Conservation (phyloP, 2,329 filamentous ascomycete genomes). For the Clarireedia paspali region DNA sequence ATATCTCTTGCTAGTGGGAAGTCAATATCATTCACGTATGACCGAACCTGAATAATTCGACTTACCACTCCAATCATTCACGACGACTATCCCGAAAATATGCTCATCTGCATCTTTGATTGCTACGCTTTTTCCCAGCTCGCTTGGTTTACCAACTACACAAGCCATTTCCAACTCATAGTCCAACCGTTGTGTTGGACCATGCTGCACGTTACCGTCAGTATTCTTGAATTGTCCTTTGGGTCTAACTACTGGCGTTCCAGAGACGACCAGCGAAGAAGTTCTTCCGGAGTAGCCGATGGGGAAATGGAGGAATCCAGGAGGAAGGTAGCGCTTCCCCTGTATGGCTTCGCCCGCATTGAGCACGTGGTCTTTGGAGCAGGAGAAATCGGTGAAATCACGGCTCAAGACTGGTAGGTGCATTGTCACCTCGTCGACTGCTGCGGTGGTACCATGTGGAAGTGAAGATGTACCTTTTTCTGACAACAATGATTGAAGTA, state of each 20-base stretch:
- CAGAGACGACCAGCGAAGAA: constrained; percentile 43
- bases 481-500: too few species aligned
- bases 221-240: constrained; percentile 34
- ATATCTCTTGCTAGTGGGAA: too few species aligned
- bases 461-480: too few species aligned
- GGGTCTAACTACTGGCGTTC: constrained; percentile 40
- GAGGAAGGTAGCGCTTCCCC: too few species aligned
- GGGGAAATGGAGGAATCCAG: constrained; percentile 32
- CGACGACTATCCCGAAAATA: too few species aligned
- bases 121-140: constrained; percentile 19
- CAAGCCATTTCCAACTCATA: constrained; percentile 22
- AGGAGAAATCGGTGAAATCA: constrained; percentile 52
- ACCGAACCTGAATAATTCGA: too few species aligned
- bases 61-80: too few species aligned
- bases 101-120: too few species aligned
- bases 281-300: constrained; percentile 48
- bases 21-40: too few species aligned
- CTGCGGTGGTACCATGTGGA: too few species aligned
- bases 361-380: constrained; percentile 43
- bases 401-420: constrained; percentile 48
- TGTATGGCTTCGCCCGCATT: constrained; percentile 28
- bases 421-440: constrained; percentile 32
- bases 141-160: constrained; percentile 30
- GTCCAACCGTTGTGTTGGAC: constrained; percentile 28
- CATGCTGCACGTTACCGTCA: constrained; percentile 17